Conservation (phyloP, 495 filamentous ascomycete species). For the Lentithecium fluviatile region DNA sequence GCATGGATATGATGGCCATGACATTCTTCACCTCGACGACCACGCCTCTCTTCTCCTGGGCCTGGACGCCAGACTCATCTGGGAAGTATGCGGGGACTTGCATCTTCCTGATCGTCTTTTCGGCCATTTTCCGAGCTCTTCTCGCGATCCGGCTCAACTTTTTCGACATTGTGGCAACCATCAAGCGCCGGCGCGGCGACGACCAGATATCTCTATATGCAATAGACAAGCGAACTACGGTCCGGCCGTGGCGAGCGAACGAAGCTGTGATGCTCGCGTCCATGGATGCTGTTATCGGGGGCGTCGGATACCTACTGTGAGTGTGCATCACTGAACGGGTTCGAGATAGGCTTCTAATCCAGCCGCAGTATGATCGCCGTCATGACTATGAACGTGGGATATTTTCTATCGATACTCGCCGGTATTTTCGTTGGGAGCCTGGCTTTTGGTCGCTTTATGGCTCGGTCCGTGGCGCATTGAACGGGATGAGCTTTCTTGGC, state of each 20-base stretch:
- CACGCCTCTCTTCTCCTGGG: conserved; percentile 67
- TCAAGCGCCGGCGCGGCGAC: conserved; percentile 57
- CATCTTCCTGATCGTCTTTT: conserved; percentile 74
- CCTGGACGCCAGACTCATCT: conserved; percentile 65
- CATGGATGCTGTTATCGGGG: conserved; percentile 67
- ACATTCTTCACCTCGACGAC: conserved; percentile 60
- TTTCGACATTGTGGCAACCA: conserved; percentile 41
- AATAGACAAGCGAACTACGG: conserved; percentile 51
- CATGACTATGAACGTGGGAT: conserved; percentile 96
- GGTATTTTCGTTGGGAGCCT: conserved; percentile 83
- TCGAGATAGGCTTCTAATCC: conserved; percentile 5
- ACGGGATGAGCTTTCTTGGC: too few relatives aligned
- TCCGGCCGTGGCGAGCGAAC: conserved; percentile 68
- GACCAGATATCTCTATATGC: conserved; percentile 26
- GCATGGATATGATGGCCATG: conserved; percentile 25
- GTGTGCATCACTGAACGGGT: conserved; percentile 40
- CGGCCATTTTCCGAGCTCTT: conserved; percentile 64
- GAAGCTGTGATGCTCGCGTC: conserved; percentile 71
- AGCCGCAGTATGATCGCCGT: conserved; percentile 83
- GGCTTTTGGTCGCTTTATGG: conserved; percentile 64
- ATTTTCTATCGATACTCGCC: conserved; percentile 80
- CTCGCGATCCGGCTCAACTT: conserved; percentile 52
- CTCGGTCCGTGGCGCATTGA: conserved; percentile 10
- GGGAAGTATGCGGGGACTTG: conserved; percentile 77
- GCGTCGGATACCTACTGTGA: conserved; percentile 83